Percentiles rank a stretch among this genome's conserved stretches.
phyloP scores from a whole-genome alignment of 1,139 yeast species.

The Yamadazyma trypodendri region DNA sequence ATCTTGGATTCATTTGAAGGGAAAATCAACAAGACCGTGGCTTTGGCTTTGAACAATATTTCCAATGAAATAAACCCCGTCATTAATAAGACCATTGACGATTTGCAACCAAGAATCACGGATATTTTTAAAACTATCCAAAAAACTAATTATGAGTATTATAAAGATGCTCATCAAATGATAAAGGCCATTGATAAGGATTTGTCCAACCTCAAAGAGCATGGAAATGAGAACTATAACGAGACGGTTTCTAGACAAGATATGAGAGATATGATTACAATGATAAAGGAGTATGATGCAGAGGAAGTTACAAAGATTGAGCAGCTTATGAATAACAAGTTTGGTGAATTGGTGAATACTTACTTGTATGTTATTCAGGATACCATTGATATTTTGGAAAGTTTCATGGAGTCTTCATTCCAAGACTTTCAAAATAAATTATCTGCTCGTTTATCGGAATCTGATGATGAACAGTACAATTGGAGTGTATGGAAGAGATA shows the following conservation, averaged over 20 bases:
- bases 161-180: conserved; percentile 44
- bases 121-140: conserved; percentile 43
- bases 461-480: conserved; percentile 32
- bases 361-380: conserved; percentile 50
- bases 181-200: conserved; percentile 52
- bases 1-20: conserved; percentile 32
- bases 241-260: conserved; percentile 53
- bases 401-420: conserved; percentile 66
- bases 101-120: conserved; percentile 37
- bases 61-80: conserved; percentile 37
- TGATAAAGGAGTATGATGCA: conserved; percentile 36
- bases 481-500: conserved; percentile 74
- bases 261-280: conserved; percentile 51
- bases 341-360: conserved; percentile 28
- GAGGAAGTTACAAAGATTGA: conserved; percentile 32
- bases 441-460: conserved; percentile 28
- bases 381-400: conserved; percentile 64
- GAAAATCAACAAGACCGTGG: conserved; percentile 40
- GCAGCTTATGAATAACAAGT: conserved; percentile 32
- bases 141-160: conserved; percentile 40
- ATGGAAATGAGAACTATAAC: conserved; percentile 26
- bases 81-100: conserved; percentile 30
- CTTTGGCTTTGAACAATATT: conserved; percentile 43
- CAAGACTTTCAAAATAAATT: conserved; percentile 49
- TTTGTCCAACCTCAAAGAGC: conserved; percentile 40